Evolutionary conservation across 345 rosid species (phyloP).

Genomic region (Carallia brachiata): DNA sequence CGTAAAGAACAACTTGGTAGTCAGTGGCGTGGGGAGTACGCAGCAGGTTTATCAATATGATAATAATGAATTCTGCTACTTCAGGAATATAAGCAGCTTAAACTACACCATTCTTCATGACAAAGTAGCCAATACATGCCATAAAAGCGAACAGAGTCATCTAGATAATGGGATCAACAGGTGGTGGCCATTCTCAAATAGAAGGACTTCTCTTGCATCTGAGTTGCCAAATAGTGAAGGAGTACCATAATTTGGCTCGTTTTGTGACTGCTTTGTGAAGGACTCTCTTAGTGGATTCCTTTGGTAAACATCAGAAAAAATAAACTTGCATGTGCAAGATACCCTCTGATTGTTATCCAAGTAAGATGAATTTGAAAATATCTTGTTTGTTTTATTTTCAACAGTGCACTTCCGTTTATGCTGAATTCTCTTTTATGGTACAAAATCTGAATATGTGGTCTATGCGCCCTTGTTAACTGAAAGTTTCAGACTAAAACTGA

Average conservation of each 20-base stretch:
- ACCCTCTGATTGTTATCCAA: not conserved
- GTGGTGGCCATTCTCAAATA: conserved; percentile 15
- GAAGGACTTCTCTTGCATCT: conserved; percentile 21
- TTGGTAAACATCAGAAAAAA: conserved; percentile 3
- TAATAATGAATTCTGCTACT: conserved; percentile 56
- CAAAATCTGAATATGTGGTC: not conserved
- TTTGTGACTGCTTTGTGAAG: not conserved
- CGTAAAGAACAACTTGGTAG: conserved; percentile 48
- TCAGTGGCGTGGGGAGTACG: conserved; percentile 47
- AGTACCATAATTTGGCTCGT: not conserved
- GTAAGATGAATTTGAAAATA: not conserved
- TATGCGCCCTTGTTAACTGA: not conserved
- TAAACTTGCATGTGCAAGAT: conserved; percentile 11
- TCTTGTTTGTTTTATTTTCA: not conserved
- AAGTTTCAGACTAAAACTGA: not conserved
- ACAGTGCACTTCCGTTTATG: not conserved
- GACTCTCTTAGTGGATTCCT: conserved; percentile 10
- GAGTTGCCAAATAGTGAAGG: conserved; percentile 11
- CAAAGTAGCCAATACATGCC: conserved; percentile 32
- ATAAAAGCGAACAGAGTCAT: conserved; percentile 14
- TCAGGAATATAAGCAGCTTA: conserved; percentile 71
- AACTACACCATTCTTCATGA: conserved; percentile 62
- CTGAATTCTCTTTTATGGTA: not conserved
- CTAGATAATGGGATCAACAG: conserved; percentile 5
- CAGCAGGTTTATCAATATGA: conserved; percentile 51